Percentiles rank a stretch among this genome's conserved stretches.
Evolutionary conservation across 139 green algal genomes (phyloP).

Genomic region (Chlorella sp.): DNA sequence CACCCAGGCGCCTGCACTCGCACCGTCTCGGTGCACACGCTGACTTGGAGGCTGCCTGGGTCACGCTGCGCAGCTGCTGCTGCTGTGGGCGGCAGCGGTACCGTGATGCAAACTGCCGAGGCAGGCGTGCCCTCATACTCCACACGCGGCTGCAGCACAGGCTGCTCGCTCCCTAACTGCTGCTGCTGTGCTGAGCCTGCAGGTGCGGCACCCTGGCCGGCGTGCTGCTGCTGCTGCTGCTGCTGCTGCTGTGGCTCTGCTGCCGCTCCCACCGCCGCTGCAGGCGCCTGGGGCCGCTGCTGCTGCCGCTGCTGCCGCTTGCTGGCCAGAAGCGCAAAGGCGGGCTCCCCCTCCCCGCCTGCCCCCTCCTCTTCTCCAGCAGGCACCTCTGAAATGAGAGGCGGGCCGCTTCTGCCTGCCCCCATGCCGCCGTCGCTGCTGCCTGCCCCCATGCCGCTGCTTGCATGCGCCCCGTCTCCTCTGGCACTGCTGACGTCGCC

Average conservation of each 20-base stretch:
- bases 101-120: neutral
- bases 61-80: neutral
- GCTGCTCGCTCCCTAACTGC: neutral
- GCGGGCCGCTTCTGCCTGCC: neutral
- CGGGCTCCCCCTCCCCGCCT: neutral
- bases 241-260: neutral
- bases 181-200: neutral
- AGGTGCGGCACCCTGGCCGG: neutral
- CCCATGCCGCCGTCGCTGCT: neutral
- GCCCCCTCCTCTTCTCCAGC: neutral
- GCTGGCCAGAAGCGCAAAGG: slow-evolving; percentile 14
- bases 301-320: slow-evolving; percentile 10
- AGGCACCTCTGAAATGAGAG: neutral
- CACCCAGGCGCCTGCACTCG: slow-evolving; percentile 4
- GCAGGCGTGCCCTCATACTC: slow-evolving; percentile 14
- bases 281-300: neutral
- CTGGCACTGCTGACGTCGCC: neutral
- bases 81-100: slow-evolving; percentile 6
- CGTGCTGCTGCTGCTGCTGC: neutral
- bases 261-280: neutral
- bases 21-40: slow-evolving; percentile 9
- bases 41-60: neutral
- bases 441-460: neutral
- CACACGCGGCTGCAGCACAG: neutral
- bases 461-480: neutral